These are phyloP conservation scores for Fusarium aywerte DNA, from an alignment of 2,329 filamentous ascomycete species.

Conservation along the genomic window DNA sequence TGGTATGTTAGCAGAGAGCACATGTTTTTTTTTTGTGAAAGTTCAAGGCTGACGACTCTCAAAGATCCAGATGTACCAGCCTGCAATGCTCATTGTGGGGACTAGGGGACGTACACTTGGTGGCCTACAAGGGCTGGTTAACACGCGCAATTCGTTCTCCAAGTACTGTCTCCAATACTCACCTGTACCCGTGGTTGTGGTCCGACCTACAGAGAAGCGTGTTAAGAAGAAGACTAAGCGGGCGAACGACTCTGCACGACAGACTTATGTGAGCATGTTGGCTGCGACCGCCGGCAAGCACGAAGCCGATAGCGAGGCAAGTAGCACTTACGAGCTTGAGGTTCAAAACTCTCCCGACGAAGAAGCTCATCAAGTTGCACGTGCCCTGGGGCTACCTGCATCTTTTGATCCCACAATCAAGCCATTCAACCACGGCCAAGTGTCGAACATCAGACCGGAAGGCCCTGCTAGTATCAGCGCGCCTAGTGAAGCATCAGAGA, in stretches of 20 bases:
- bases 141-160: constrained; percentile 82
- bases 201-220: constrained; percentile 86
- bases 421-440: constrained; percentile 55
- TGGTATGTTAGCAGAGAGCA: constrained; percentile 66
- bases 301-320: constrained; percentile 66
- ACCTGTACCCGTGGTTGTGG: constrained; percentile 91
- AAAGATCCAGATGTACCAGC: constrained; percentile 91
- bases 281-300: constrained; percentile 69
- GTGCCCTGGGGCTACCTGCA: constrained; percentile 70
- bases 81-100: constrained; percentile 89
- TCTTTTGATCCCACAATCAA: constrained; percentile 73
- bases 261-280: constrained; percentile 82
- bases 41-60: constrained; percentile 11
- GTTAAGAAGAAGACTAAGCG: constrained; percentile 91
- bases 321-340: constrained; percentile 65
- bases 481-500: constrained; percentile 32
- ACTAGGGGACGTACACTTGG: constrained; percentile 86
- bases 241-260: constrained; percentile 77
- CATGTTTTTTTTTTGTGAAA: neutral
- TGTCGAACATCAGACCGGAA: constrained; percentile 24
- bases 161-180: constrained; percentile 96
- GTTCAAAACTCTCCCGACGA: constrained; percentile 66
- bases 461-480: constrained; percentile 24
- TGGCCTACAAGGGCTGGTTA: constrained; percentile 85
- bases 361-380: constrained; percentile 72